Evolutionary conservation across 2,329 filamentous ascomycete species (phyloP).

Genomic region (Diplocarpon rosae): DNA sequence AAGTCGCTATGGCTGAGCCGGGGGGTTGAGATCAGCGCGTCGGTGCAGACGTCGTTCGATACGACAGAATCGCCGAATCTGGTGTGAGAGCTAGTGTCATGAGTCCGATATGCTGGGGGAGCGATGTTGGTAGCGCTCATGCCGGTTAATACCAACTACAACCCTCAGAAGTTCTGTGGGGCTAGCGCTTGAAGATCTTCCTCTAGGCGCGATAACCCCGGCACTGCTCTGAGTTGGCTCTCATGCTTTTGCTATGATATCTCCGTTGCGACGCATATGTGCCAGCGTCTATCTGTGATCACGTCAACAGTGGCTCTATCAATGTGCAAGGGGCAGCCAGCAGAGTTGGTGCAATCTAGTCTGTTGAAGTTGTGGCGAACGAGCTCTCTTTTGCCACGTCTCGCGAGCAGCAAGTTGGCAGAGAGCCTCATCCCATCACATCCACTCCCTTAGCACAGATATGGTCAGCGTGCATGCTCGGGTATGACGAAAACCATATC

Average conservation of each 20-base stretch:
- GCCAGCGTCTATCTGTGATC: constrained; percentile 7
- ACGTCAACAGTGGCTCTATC: neutral
- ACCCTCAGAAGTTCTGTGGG: constrained; percentile 11
- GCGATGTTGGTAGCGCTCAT: constrained; percentile 16
- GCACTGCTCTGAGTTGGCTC: neutral
- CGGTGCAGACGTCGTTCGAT: constrained; percentile 4
- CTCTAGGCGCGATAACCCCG: constrained; percentile 13
- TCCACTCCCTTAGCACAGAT: constrained; percentile 3
- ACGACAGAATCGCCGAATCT: constrained; percentile 2
- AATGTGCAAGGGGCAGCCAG: neutral
- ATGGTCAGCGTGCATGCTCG: constrained; percentile 7
- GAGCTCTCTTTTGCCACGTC: neutral
- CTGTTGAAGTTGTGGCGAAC: neutral
- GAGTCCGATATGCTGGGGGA: constrained; percentile 12
- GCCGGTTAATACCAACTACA: constrained; percentile 14
- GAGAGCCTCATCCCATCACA: constrained; percentile 1
- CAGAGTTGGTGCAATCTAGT: neutral
- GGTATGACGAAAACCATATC: constrained; percentile 6
- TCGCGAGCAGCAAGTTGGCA: neutral
- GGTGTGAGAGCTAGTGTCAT: constrained; percentile 10
- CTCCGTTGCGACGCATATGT: neutral
- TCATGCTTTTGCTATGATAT: neutral
- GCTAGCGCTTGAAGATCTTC: constrained; percentile 18
- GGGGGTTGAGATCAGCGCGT: constrained; percentile 7
- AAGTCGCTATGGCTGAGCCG: constrained; percentile 2